Evolutionary conservation across 2,329 filamentous ascomycete species (phyloP).

Genomic region (Coniochaeta prunicola): DNA sequence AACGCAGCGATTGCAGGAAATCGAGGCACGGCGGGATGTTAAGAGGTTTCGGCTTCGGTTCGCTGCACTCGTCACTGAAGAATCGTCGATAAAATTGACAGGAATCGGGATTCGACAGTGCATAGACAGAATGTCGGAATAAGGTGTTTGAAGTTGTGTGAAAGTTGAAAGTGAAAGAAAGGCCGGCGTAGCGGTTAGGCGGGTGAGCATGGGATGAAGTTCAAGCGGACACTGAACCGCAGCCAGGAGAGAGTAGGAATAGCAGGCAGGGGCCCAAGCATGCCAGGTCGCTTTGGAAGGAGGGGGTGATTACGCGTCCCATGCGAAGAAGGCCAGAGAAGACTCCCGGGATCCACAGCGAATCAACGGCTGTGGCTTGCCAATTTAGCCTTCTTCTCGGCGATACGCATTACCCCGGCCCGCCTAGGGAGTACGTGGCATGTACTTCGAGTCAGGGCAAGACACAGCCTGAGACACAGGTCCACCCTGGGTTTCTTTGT

Average conservation of each 20-base stretch:
- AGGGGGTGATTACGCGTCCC: neutral
- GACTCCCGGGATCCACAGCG: neutral
- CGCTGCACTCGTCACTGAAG: neutral
- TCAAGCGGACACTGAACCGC: neutral
- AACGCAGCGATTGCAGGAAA: too few species aligned
- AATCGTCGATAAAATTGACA: neutral
- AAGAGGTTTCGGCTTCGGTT: neutral
- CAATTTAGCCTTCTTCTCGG: neutral
- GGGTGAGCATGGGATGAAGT: neutral
- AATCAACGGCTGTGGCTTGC: neutral
- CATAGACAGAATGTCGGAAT: too few species aligned
- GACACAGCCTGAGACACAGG: neutral
- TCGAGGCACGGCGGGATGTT: too few species aligned
- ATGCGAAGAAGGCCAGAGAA: neutral
- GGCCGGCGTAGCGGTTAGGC: too few species aligned
- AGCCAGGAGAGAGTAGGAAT: neutral
- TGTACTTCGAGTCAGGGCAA: slow-evolving; percentile 1
- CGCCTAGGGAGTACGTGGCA: neutral
- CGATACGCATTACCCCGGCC: slow-evolving; percentile 1
- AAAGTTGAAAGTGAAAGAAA: neutral
- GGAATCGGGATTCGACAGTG: neutral
- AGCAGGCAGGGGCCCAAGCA: neutral
- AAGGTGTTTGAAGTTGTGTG: neutral
- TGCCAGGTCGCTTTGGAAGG: neutral
- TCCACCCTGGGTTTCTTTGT: slow-evolving; percentile 1